Evolutionary conservation across 208 protist species (phyloP), one percentile per base, ranked within the genome.

Genomic region (Leishmania martiniquensis): DNA sequence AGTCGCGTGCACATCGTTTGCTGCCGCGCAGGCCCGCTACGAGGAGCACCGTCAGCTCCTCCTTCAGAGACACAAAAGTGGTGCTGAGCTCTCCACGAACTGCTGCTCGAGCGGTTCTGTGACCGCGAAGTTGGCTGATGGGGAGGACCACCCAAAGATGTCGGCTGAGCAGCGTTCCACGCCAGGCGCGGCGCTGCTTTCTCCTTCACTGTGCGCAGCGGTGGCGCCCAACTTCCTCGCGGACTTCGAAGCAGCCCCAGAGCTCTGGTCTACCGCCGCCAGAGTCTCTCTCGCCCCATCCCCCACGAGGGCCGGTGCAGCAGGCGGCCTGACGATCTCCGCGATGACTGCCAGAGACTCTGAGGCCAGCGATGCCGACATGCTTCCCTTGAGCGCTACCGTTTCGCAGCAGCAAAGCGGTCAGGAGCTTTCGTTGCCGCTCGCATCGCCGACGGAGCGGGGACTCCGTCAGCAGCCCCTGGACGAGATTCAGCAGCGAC

Each of bases 1-100:
- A 7, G 13, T 37, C 2, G 39, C 25, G 7, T 78, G 79, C 39
- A 15, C 72, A 17, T 74, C 65, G 0, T 78, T 83, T 44, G 65
- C 73, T 5, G 68, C 29, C 2, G 79, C 79, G 1, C 79, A 78
- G 47, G 79, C 79, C 9, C 79, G n/a, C 73, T 83, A 83, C 67
- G 72, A 72, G 37, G 42, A 37, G 7, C 49, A 60, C 42, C 63
- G 77, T 20, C 59, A 34, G 25, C 49, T 52, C 25, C 68, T 74
- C 29, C 69, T 37, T 45, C 69, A 32, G 47, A 7, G 52, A 37
- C 49, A 57, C 69, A 12, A 17, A n/a, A 15, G 29, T 49, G 25
- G n/a, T 2, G 69, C 29, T 6, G 49, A 57, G 25, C 25, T 49
- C 20, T 17, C 22, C 6, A 67, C 15, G 32, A 67, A 17, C 17